Base-by-base conservation (phyloP, 352 stramenopile species). In the Phytopythium chamaehyphon region DNA sequence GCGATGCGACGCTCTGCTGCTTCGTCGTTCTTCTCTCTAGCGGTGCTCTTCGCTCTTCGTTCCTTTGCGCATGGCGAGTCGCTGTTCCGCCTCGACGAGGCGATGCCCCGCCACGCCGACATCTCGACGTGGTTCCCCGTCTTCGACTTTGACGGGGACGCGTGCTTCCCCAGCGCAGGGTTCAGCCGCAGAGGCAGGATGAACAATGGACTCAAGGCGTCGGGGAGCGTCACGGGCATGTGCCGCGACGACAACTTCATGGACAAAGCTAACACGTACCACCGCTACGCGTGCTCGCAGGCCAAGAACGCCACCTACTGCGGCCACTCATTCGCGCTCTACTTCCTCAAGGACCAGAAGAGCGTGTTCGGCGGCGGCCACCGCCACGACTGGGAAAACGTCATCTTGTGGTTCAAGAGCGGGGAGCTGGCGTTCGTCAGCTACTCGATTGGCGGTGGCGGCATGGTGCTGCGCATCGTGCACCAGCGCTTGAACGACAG, bases 301-400 rank as follows among this genome's bases (percentile, higher is more conserved):
- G 46, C 7, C 2, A 42, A 28, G 0, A 12, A 23, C 16, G 31
- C 16, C 22, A 15, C 36, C 31, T 59, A 54, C 53, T 59, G 53
- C 43, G 42, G 31, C 0, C 53, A 59, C 37, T 59, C 50, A 21
- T 59, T 54, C 53, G 53, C 43, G 45, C 37, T 55, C 37, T 74
- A 74, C 58, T 69, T 77, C 52, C 66, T 65, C 24, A 77, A 73
- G 57, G 68, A 77, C 49, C 64, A 59, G 47, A 55, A 54, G 33
- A 33, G 28, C 28, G 56, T 51, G 9, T 51, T 54, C 3, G 47
- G 45, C 3, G 36, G 72, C 5, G 67, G 67, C 10, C 63, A 76
- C 49, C 59, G 65, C 44, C 69, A 79, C 53, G 65, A 79, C 37
- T 79, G 65, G 60, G 63, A 71, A 28, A 59, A 76, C 54, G 50